Conservation (phyloP, 2,329 filamentous ascomycete species). For the Calonectria fujianensis region DNA sequence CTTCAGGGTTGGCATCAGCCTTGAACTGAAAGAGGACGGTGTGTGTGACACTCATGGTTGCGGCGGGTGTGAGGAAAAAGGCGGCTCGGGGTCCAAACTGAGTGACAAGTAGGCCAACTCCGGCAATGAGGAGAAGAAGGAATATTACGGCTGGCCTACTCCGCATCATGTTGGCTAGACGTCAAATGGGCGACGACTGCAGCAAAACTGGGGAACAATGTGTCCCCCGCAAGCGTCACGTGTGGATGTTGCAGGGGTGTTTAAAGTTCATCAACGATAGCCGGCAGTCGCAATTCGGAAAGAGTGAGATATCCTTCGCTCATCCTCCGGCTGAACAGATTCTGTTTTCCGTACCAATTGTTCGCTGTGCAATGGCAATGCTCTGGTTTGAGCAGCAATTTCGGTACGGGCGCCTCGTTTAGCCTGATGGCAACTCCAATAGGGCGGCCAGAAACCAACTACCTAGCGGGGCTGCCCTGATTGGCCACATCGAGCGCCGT, state of each 20-base stretch:
- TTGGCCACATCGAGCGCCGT: not conserved
- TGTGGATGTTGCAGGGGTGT: not conserved
- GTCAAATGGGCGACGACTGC: not conserved
- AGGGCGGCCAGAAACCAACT: not conserved
- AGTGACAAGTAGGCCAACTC: not conserved
- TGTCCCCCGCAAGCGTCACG: slow-evolving; percentile 10
- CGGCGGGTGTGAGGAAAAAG: slow-evolving; percentile 11
- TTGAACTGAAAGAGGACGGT: slow-evolving; percentile 82
- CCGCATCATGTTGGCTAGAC: not conserved
- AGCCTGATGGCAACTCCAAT: not conserved
- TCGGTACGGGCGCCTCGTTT: slow-evolving; percentile 5
- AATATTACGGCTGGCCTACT: not conserved
- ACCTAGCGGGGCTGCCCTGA: not conserved
- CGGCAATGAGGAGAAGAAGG: not conserved
- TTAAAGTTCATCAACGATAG: not conserved
- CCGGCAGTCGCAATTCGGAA: not conserved
- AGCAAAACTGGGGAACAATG: slow-evolving; percentile 9
- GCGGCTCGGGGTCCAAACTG: not conserved
- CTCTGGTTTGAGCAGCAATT: not conserved
- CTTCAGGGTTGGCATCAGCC: slow-evolving; percentile 65
- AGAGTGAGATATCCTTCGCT: not conserved
- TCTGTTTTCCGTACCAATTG: not conserved
- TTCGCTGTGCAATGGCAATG: not conserved
- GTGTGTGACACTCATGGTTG: slow-evolving; percentile 70
- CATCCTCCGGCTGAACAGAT: not conserved